Evolutionary conservation across 495 filamentous ascomycete species (phyloP).

Genomic region (Penicillium bovifimosum): DNA sequence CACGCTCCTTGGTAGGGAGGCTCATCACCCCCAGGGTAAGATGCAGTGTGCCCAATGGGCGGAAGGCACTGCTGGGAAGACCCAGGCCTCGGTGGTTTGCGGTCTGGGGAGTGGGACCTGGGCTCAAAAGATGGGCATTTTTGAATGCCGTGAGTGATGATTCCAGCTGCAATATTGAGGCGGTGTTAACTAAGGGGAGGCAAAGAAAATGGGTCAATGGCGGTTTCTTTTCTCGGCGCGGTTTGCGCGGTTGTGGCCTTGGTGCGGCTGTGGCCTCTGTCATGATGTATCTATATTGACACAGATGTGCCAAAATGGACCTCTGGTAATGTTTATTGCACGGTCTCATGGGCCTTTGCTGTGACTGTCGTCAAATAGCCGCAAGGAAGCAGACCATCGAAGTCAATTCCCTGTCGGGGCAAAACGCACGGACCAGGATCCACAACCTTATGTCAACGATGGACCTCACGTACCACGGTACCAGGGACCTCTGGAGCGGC

Average conservation of each 20-base stretch:
- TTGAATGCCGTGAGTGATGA: constrained; percentile 55
- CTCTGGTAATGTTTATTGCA: not conserved
- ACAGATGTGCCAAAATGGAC: not conserved
- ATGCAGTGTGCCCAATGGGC: constrained; percentile 78
- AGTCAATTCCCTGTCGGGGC: too few relatives aligned
- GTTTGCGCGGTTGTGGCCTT: constrained; percentile 5
- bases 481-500: too few relatives aligned
- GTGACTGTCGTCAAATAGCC: too few relatives aligned
- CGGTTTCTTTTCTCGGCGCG: constrained; percentile 26
- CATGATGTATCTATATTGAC: constrained; percentile 7
- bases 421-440: not conserved
- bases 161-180: constrained; percentile 59
- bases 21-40: constrained; percentile 86
- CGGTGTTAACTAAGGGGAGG: constrained; percentile 63
- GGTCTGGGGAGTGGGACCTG: constrained; percentile 6
- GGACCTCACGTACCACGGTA: too few relatives aligned
- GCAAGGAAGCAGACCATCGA: too few relatives aligned
- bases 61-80: constrained; percentile 56
- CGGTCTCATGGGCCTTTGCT: not conserved
- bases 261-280: constrained; percentile 5
- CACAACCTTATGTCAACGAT: not conserved
- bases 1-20: constrained; percentile 48
- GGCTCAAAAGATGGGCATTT: constrained; percentile 40
- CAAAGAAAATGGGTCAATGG: constrained; percentile 85
- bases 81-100: constrained; percentile 15